A percentile compares a stretch with the other conserved stretches of the same genome.
phyloP scores from a whole-genome alignment of 805 yeast genomes.

The Metschnikowia matae region DNA sequence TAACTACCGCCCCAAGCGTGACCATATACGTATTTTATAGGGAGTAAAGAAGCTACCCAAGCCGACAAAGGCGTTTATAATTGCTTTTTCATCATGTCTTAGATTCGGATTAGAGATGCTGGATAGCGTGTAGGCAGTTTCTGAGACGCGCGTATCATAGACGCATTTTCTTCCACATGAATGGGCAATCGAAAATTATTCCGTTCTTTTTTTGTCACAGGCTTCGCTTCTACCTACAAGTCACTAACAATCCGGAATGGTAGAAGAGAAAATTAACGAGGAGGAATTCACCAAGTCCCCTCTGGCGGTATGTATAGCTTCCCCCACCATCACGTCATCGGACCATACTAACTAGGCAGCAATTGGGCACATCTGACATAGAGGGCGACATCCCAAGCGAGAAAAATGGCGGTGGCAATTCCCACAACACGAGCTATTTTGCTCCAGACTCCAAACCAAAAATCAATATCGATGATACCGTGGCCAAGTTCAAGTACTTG shows the following conservation, averaged over 20 bases:
- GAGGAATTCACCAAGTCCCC: constrained; percentile 13
- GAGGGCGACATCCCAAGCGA: neutral
- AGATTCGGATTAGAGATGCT: neutral
- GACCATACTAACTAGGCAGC: constrained; percentile 1
- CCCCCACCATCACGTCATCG: too few relatives aligned
- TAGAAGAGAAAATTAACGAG: constrained; percentile 1
- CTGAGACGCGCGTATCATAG: constrained; percentile 4
- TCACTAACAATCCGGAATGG: constrained; percentile 1
- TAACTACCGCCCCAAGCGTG: too few relatives aligned
- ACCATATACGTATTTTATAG: too few relatives aligned
- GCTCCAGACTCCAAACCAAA: constrained; percentile 30
- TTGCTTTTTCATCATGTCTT: neutral
- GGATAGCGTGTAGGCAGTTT: neutral
- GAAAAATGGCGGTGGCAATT: neutral
- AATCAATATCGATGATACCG: constrained; percentile 56
- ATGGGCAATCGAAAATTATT: constrained; percentile 4
- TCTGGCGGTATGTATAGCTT: constrained; percentile 13
- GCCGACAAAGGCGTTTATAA: too few relatives aligned
- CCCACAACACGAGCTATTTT: constrained; percentile 24
- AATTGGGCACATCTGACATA: constrained; percentile 4
- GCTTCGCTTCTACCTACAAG: constrained; percentile 4
- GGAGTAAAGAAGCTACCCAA: too few relatives aligned
- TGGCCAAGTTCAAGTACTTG: constrained; percentile 62
- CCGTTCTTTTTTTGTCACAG: neutral
- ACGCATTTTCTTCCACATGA: constrained; percentile 3